Percentiles rank a stretch among this genome's conserved stretches.
Conservation (phyloP, 164 flowering plant species). For the Macadamia integrifolia region DNA sequence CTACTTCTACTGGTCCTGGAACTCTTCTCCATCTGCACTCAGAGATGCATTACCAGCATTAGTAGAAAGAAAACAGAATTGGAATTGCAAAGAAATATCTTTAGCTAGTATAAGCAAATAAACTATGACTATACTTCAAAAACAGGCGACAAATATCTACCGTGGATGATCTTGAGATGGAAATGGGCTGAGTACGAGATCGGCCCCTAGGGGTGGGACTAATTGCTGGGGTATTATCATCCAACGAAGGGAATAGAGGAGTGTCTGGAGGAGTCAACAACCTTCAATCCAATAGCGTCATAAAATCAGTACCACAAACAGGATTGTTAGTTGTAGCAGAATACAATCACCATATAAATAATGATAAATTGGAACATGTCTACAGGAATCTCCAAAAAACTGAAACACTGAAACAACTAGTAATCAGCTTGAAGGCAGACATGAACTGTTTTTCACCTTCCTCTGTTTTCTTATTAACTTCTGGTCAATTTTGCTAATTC, state of each 20-base stretch:
- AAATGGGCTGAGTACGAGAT: constrained; percentile 71
- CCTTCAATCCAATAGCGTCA: constrained; percentile 38
- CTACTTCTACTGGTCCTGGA: constrained; percentile 69
- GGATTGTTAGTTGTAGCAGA: neutral
- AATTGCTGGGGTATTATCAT: constrained; percentile 58
- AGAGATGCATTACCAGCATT: constrained; percentile 1
- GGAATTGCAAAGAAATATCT: neutral
- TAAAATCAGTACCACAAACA: constrained; percentile 7
- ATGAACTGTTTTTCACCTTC: neutral
- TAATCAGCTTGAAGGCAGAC: too few species aligned
- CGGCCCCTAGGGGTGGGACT: constrained; percentile 58
- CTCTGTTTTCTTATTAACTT: neutral
- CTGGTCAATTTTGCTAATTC: neutral
- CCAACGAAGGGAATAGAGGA: constrained; percentile 94
- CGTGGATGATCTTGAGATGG: constrained; percentile 80
- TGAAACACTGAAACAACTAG: too few species aligned
- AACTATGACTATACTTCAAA: neutral
- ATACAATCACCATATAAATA: too few species aligned
- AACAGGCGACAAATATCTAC: constrained; percentile 29
- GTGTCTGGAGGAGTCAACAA: constrained; percentile 95
- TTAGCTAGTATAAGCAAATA: constrained; percentile 3
- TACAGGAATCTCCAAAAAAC: too few species aligned
- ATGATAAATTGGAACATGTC: too few species aligned
- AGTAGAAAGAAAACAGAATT: neutral
- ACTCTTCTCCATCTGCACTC: constrained; percentile 69